Base-by-base conservation (phyloP, 2,329 filamentous ascomycete genomes). In the Neoscytalidium dimidiatum region DNA sequence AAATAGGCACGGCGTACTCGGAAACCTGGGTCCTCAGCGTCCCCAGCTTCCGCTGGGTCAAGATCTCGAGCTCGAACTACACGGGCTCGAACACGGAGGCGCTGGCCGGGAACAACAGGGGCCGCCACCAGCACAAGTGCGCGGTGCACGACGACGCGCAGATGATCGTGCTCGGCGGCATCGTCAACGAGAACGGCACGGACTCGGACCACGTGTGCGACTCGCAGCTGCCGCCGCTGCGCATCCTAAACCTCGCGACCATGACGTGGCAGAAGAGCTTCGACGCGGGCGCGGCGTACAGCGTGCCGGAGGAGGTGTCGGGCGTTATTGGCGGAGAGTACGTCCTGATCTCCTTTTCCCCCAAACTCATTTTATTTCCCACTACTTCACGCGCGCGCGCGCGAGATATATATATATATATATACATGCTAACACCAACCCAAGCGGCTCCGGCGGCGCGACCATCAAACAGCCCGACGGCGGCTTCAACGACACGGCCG, bases 141-240 rank as follows among this genome's bases (percentile, higher is more conserved):
- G 38, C 35, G 11, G 49, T 62, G 17, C 41, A 46, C 29, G 44
- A 66, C 46, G 56, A 66, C 33, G 11, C 35, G 14, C 58, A 66
- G 58, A 66, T 66, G 64, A 48, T 66, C 35, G 64, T 66, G 17
- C 43, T 63, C 7, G 64, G 64, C 31, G 64, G 64, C 23, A 19
- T 52, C 33, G 28, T 62, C 35, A 60, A 53, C 14, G 19, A 33
- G 33, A 66, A 66, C 56, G 53, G 57, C 21, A 49, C 41, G 14
- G 29, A 48, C 28, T 19, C 29, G 44, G n/a, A 13, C 19, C 43
- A 52, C 46, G 28, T 31, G 17, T 62, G 60, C 60, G 46, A 62
- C 23, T 35, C 44, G 28, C n/a, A 52, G 28, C 56, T 51, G 19
- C 48, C 64, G 21, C 56, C 53, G 21, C 41, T 66, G 23, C 35